Conservation (phyloP, 805 yeast species). For the Yarrowia bubula region DNA sequence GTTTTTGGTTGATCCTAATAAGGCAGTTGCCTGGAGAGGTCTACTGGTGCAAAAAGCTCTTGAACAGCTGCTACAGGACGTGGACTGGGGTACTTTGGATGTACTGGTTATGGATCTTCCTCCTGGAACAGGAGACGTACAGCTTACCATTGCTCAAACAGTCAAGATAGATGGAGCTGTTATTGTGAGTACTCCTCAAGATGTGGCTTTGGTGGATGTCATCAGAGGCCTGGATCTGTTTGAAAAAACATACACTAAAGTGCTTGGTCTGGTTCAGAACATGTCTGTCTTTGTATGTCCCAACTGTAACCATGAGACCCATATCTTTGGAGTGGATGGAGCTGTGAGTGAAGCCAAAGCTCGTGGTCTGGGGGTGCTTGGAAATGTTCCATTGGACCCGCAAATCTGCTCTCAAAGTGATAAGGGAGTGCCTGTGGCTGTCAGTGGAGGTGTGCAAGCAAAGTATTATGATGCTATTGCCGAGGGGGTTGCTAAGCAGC, state of each 20-base stretch:
- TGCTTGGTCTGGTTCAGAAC: constrained; percentile 75
- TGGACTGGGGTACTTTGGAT: constrained; percentile 69
- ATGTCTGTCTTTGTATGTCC: constrained; percentile 80
- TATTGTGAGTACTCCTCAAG: constrained; percentile 84
- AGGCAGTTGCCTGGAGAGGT: constrained; percentile 80
- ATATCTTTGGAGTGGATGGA: constrained; percentile 70
- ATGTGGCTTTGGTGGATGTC: constrained; percentile 76
- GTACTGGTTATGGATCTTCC: constrained; percentile 79
- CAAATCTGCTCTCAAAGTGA: constrained; percentile 63
- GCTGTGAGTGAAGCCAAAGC: constrained; percentile 50
- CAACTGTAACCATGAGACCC: constrained; percentile 68
- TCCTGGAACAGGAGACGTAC: constrained; percentile 90
- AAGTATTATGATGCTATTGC: constrained; percentile 53
- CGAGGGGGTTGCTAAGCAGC: constrained; percentile 36
- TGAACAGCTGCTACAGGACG: constrained; percentile 80
- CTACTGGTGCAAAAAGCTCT: constrained; percentile 83
- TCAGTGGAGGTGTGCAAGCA: constrained; percentile 43
- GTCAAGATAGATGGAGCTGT: constrained; percentile 75
- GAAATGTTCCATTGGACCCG: constrained; percentile 64
- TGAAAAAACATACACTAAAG: constrained; percentile 64
- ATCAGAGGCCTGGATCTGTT: constrained; percentile 79
- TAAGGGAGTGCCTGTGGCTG: constrained; percentile 60
- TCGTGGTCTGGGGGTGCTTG: constrained; percentile 53
- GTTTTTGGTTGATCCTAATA: constrained; percentile 61
- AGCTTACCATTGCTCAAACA: constrained; percentile 76